A percentile compares a stretch with the other conserved stretches of the same genome.
phyloP scores from a whole-genome alignment of 2,329 filamentous ascomycete species.

The Aspergillus tubingensis region DNA sequence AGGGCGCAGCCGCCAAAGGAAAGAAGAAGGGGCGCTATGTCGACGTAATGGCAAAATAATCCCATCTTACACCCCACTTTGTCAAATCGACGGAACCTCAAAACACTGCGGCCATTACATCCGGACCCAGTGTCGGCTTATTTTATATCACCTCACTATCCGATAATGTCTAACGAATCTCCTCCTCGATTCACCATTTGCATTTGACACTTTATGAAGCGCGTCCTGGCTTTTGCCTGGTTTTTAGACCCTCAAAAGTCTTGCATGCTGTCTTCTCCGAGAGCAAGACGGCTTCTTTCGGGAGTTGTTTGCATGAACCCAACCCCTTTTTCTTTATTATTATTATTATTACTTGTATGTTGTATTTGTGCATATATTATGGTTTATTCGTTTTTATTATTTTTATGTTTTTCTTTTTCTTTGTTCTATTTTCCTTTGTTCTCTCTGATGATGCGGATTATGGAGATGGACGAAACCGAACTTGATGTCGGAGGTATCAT shows the following conservation, averaged over 20 bases:
- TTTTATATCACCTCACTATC: slow-evolving; percentile 17
- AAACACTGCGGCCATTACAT: not conserved
- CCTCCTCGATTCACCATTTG: not conserved
- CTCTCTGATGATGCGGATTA: not conserved
- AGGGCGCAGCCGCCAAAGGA: slow-evolving; percentile 64
- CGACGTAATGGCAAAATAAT: slow-evolving; percentile 83
- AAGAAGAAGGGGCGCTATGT: slow-evolving; percentile 87
- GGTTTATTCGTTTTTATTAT: not conserved
- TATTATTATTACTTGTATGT: slow-evolving; percentile 10
- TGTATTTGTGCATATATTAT: slow-evolving; percentile 15
- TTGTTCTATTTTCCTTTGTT: not conserved
- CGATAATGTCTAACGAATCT: slow-evolving; percentile 13
- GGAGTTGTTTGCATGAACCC: slow-evolving; percentile 10
- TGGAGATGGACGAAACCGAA: too few relatives aligned
- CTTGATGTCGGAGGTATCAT: not conserved
- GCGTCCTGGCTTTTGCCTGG: slow-evolving; percentile 12
- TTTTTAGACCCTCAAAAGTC: slow-evolving; percentile 14
- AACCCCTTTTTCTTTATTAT: not conserved
- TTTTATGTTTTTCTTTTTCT: not conserved
- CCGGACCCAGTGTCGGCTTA: not conserved
- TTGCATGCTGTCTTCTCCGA: slow-evolving; percentile 14
- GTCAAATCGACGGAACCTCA: not conserved
- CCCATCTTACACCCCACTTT: not conserved
- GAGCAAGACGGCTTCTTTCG: slow-evolving; percentile 6
- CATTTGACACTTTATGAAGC: slow-evolving; percentile 11